Conservation (phyloP, 176 grass and related monocot species). For the Aegilops longissima region DNA sequence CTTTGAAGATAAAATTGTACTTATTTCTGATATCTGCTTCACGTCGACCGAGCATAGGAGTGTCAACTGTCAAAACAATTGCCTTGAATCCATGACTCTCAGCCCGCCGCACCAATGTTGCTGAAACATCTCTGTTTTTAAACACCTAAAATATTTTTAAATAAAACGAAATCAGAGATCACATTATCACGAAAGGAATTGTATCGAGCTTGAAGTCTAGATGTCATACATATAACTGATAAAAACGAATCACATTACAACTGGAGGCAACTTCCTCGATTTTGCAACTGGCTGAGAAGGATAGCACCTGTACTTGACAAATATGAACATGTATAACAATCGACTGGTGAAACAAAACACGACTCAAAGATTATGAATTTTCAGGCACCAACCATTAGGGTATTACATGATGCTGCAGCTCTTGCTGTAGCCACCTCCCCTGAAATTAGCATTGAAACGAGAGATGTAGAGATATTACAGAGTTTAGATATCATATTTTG, state of each 20-base stretch:
- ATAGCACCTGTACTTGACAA: constrained; percentile 58
- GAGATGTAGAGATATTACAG: constrained; percentile 5
- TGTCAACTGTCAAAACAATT: constrained; percentile 91
- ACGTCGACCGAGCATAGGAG: constrained; percentile 66
- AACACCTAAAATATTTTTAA: constrained; percentile 44
- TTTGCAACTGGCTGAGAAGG: constrained; percentile 62
- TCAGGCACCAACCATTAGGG: constrained; percentile 73
- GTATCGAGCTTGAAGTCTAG: not conserved
- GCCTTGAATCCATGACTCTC: constrained; percentile 78
- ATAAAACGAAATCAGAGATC: constrained; percentile 1
- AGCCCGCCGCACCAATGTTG: constrained; percentile 57
- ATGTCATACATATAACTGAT: constrained; percentile 84
- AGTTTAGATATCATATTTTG: not conserved
- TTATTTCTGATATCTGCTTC: constrained; percentile 91
- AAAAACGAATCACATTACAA: constrained; percentile 76
- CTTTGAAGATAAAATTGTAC: constrained; percentile 12
- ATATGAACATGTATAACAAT: constrained; percentile 18
- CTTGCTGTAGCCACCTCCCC: constrained; percentile 88
- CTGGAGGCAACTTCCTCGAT: constrained; percentile 85
- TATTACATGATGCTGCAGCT: constrained; percentile 79
- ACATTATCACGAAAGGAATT: not conserved
- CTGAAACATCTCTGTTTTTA: constrained; percentile 73
- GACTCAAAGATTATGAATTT: not conserved
- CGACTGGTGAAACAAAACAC: not conserved
- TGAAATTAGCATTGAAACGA: constrained; percentile 36